Evolutionary conservation across 2,329 filamentous ascomycete species (phyloP).

Genomic region (Aspergillus novofumigatus): DNA sequence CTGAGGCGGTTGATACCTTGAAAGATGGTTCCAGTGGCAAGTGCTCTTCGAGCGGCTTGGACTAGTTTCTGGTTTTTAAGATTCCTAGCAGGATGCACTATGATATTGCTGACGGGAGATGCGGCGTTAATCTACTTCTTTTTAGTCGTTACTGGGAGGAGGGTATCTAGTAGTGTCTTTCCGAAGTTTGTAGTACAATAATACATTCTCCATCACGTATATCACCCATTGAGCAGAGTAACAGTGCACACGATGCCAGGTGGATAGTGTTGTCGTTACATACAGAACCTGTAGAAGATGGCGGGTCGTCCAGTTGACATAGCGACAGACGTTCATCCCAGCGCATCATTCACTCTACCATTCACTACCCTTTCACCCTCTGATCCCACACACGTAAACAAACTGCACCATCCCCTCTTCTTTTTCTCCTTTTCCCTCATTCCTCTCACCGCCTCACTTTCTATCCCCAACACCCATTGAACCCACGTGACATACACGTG

Average conservation of each 20-base stretch:
- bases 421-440: conserved; percentile 1
- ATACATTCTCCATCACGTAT: background rate
- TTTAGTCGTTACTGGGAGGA: background rate
- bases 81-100: background rate
- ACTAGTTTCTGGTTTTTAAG: background rate
- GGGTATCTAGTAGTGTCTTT: background rate
- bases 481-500: conserved; percentile 10
- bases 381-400: background rate
- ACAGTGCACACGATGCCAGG: background rate
- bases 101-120: background rate
- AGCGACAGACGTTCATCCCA: background rate
- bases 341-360: background rate
- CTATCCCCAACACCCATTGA: background rate
- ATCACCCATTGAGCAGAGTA: background rate
- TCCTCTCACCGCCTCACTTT: background rate
- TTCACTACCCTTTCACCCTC: background rate
- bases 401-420: background rate
- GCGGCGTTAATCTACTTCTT: background rate
- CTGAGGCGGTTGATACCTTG: background rate
- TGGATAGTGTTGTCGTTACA: background rate
- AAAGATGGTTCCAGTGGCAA: background rate
- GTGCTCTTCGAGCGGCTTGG: background rate
- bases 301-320: background rate
- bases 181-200: background rate
- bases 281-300: background rate